Conservation (phyloP, 108 stramenopile species). For the Fragilaria radians region DNA sequence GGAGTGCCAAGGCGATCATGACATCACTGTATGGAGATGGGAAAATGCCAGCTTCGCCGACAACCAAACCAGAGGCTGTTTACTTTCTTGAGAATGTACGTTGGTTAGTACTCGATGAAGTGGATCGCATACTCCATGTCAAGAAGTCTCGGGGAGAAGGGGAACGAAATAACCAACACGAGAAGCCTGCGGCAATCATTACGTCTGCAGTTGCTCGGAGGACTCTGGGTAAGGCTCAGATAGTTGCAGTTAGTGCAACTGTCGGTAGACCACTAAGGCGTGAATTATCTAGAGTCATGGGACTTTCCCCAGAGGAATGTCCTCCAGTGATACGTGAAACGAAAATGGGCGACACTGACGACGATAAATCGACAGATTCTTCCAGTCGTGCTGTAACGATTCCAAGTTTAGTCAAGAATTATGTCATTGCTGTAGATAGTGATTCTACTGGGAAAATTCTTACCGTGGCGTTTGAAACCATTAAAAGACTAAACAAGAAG, state of each 20-base stretch:
- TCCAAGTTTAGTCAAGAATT: conserved; percentile 68
- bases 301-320: conserved; percentile 69
- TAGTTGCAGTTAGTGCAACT: conserved; percentile 90
- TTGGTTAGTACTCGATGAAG: conserved; percentile 82
- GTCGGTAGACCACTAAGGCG: conserved; percentile 88
- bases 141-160: conserved; percentile 35
- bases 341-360: conserved; percentile 19
- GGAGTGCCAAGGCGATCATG: conserved; percentile 75
- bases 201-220: conserved; percentile 60
- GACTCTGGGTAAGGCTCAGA: conserved; percentile 63
- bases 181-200: conserved; percentile 82
- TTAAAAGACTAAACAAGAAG: conserved; percentile 28
- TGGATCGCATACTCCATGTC: conserved; percentile 59
- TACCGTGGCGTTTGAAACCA: conserved; percentile 57
- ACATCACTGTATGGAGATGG: conserved; percentile 62
- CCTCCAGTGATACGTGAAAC: conserved; percentile 57
- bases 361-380: conserved; percentile 12
- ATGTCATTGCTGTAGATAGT: conserved; percentile 52
- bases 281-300: conserved; percentile 80
- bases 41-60: conserved; percentile 71
- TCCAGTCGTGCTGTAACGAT: conserved; percentile 69
- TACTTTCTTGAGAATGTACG: conserved; percentile 41
- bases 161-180: conserved; percentile 41
- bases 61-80: conserved; percentile 72
- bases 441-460: conserved; percentile 57